Conservation (phyloP, 2,329 filamentous ascomycete species). For the Drechslerella stenobrocha region DNA sequence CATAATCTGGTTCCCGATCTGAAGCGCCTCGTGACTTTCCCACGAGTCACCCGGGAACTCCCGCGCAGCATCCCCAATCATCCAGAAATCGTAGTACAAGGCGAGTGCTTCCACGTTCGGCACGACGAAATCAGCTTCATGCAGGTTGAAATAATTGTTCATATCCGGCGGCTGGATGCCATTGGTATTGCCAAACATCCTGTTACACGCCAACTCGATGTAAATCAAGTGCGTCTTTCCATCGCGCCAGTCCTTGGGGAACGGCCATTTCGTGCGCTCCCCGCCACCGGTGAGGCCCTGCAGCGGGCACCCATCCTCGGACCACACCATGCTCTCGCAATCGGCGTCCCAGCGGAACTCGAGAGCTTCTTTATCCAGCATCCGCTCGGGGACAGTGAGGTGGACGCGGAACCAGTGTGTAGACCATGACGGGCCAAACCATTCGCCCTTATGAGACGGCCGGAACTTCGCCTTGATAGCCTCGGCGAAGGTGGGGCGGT, state of each 20-base stretch:
- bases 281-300: conserved; percentile 90
- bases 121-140: conserved; percentile 80
- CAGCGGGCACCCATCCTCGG: conserved; percentile 80
- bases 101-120: conserved; percentile 83
- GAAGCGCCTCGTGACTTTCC: conserved; percentile 72
- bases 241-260: conserved; percentile 75
- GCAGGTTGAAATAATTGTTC: conserved; percentile 77
- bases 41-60: conserved; percentile 88
- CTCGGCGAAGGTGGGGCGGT: conserved; percentile 82
- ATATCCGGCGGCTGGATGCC: conserved; percentile 87
- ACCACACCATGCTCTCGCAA: conserved; percentile 94
- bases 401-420: conserved; percentile 95
- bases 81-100: conserved; percentile 91
- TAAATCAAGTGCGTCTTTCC: conserved; percentile 88
- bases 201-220: conserved; percentile 97
- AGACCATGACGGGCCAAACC: conserved; percentile 92
- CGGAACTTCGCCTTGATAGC: conserved; percentile 71
- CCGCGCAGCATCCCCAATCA: conserved; percentile 85
- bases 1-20: conserved; percentile 84
- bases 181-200: conserved; percentile 93
- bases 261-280: conserved; percentile 86
- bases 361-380: conserved; percentile 76
- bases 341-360: conserved; percentile 96
- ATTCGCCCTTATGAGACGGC: conserved; percentile 72
- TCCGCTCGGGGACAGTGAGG: conserved; percentile 73